Percentiles rank a stretch among this genome's conserved stretches.
phyloP scores from a whole-genome alignment of 2,329 filamentous ascomycete species.

The Colletotrichum costaricense region DNA sequence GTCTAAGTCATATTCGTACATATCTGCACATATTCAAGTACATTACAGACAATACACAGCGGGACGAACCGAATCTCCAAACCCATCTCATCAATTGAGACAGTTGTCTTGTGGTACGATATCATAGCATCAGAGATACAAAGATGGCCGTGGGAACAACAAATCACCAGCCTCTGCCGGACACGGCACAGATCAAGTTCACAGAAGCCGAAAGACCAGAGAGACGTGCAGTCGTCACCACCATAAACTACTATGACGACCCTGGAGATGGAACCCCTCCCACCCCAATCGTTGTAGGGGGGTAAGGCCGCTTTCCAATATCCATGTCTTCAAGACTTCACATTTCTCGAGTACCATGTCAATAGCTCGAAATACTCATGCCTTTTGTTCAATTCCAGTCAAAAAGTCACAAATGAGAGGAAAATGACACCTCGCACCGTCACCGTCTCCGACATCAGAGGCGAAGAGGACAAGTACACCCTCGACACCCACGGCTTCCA shows the following conservation, averaged over 20 bases:
- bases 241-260: conserved; percentile 38
- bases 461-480: conserved; percentile 74
- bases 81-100: no score
- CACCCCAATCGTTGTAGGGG: conserved; percentile 36
- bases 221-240: conserved; percentile 29
- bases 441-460: conserved; percentile 66
- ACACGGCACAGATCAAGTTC: neutral
- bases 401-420: conserved; percentile 74
- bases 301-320: conserved; percentile 32
- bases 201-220: neutral
- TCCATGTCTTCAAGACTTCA: neutral
- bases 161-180: neutral
- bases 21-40: neutral
- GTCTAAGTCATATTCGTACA: neutral
- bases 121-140: neutral
- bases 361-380: conserved; percentile 10
- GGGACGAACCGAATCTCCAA: conserved; percentile 6
- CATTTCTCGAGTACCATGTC: neutral
- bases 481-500: conserved; percentile 67
- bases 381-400: conserved; percentile 16
- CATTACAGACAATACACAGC: neutral
- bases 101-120: neutral
- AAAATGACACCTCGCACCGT: conserved; percentile 69
- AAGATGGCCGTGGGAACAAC: conserved; percentile 11
- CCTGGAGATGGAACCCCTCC: conserved; percentile 37